Evolutionary conservation across 108 stramenopile species (phyloP).

Genomic region (Skeletonema marinoi): DNA sequence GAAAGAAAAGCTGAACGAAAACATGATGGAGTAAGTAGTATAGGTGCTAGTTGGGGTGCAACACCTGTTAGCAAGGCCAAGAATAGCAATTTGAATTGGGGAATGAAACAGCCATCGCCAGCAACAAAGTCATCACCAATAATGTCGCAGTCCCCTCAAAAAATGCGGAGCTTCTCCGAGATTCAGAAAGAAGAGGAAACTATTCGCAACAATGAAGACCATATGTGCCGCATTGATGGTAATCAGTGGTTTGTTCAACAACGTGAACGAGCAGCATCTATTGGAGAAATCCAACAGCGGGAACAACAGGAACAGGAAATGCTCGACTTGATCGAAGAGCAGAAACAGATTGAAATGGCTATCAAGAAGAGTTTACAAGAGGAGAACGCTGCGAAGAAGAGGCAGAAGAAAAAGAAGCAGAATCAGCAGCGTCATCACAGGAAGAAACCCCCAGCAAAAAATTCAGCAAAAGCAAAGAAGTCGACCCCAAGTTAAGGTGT

Average conservation of each 20-base stretch:
- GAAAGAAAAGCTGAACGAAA: conserved; percentile 13
- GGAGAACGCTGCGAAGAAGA: conserved; percentile 25
- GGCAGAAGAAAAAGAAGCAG: conserved; percentile 28
- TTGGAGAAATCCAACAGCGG: conserved; percentile 66
- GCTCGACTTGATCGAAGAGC: conserved; percentile 67
- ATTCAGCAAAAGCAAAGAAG: not conserved
- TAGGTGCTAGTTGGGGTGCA: conserved; percentile 23
- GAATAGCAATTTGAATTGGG: conserved; percentile 16
- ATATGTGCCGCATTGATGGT: conserved; percentile 44
- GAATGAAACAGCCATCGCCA: conserved; percentile 5
- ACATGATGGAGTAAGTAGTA: conserved; percentile 3
- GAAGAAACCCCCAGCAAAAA: conserved; percentile 7
- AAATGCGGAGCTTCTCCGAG: conserved; percentile 46
- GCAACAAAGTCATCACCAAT: not conserved
- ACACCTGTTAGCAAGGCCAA: not conserved
- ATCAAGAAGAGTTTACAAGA: conserved; percentile 46
- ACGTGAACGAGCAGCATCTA: conserved; percentile 77
- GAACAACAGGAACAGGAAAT: conserved; percentile 58
- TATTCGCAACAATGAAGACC: conserved; percentile 57
- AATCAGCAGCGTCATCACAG: not conserved
- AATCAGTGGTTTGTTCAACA: conserved; percentile 75
- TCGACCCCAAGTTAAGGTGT: not conserved
- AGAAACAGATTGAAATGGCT: conserved; percentile 69
- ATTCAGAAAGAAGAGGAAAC: conserved; percentile 77
- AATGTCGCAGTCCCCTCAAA: not conserved